These are phyloP conservation scores for Pulveroboletus sp. DNA, from an alignment of 768 basidiomycete species.

Conservation along the genomic window DNA sequence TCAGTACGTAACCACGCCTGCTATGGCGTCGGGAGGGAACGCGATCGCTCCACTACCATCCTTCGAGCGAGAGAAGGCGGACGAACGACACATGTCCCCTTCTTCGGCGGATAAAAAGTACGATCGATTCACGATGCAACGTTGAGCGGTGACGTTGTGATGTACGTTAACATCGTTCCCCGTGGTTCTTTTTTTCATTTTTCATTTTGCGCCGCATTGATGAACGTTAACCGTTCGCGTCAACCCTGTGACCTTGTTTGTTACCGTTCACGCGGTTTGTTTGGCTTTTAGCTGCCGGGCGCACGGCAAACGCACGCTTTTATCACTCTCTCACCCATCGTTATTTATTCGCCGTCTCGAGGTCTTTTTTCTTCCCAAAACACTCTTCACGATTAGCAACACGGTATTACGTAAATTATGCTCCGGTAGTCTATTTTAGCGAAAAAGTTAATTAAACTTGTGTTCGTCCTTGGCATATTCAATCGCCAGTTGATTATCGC, in stretches of 20 bases:
- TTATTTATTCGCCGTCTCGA: slow-evolving; percentile 17
- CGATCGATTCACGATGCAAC: slow-evolving; percentile 27
- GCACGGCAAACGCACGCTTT: not conserved
- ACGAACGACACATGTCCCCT: slow-evolving; percentile 47
- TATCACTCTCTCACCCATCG: not conserved
- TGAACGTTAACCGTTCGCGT: too few relatives aligned
- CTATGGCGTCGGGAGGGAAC: slow-evolving; percentile 31
- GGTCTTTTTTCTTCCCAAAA: not conserved
- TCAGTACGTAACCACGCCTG: slow-evolving; percentile 37
- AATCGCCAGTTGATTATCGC: too few relatives aligned
- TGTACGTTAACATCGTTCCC: not conserved
- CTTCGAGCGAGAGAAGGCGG: slow-evolving; percentile 55
- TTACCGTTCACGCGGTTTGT: slow-evolving; percentile 5
- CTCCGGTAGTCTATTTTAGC: slow-evolving; percentile 26
- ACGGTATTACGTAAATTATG: slow-evolving; percentile 15
- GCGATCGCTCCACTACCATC: slow-evolving; percentile 34
- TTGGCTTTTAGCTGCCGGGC: slow-evolving; percentile 5
- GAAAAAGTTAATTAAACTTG: slow-evolving; percentile 20
- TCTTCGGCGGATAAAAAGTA: slow-evolving; percentile 37
- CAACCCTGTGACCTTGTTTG: slow-evolving; percentile 5
- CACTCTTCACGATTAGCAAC: slow-evolving; percentile 1
- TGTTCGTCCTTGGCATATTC: not conserved
- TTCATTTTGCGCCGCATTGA: not conserved
- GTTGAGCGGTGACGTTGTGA: slow-evolving; percentile 10
- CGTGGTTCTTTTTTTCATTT: not conserved